phyloP scores from a whole-genome alignment of 345 rosid genomes.

The Dimocarpus longan region DNA sequence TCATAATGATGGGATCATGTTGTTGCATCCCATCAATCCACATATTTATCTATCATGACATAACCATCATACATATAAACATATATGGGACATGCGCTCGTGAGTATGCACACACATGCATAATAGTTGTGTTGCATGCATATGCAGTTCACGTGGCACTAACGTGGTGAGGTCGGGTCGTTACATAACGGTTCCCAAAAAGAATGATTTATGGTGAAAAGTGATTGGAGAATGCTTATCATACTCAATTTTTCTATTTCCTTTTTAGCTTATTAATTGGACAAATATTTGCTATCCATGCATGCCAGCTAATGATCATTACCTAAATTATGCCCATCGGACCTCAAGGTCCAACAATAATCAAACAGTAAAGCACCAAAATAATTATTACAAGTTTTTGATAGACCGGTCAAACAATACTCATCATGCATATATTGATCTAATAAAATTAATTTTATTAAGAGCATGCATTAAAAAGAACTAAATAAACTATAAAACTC shows the following conservation, averaged over 20 bases:
- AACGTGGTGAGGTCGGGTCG: conserved; percentile 42
- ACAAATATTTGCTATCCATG: too few relatives aligned
- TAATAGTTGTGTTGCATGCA: conserved; percentile 25
- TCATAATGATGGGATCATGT: conserved; percentile 3
- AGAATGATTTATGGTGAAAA: conserved; percentile 11
- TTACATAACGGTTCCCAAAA: conserved; percentile 20
- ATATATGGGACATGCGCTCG: conserved; percentile 25
- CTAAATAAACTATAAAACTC: too few relatives aligned
- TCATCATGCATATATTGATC: too few relatives aligned
- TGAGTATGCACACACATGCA: conserved; percentile 24
- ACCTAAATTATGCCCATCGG: too few relatives aligned
- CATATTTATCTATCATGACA: conserved; percentile 1
- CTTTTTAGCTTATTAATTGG: background rate
- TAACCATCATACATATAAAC: background rate
- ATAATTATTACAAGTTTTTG: too few relatives aligned
- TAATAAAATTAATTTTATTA: too few relatives aligned
- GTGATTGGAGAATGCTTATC: background rate
- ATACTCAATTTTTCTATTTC: too few relatives aligned
- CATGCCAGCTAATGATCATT: too few relatives aligned
- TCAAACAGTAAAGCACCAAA: background rate
- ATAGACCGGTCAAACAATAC: background rate
- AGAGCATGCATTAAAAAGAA: too few relatives aligned
- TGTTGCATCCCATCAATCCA: background rate
- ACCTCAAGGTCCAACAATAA: background rate
- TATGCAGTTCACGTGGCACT: conserved; percentile 47